Evolutionary conservation across 2,329 filamentous ascomycete genomes (phyloP).

Genomic region (Ceratocystis alfenasii): DNA sequence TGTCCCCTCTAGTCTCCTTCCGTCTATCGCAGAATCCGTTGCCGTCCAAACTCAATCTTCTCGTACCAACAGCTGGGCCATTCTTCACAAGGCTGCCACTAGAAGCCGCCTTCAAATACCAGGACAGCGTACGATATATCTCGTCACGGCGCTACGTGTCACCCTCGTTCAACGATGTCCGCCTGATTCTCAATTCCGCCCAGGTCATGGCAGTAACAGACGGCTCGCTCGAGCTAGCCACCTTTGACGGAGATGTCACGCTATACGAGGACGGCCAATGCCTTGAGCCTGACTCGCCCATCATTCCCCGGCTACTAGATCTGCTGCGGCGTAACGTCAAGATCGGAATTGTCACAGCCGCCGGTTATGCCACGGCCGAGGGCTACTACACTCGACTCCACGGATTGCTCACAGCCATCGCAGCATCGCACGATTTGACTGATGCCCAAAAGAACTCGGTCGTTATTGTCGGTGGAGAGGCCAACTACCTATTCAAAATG

Average conservation of each 20-base stretch:
- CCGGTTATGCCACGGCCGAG: constrained; percentile 79
- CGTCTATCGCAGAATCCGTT: constrained; percentile 52
- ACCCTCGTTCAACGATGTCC: constrained; percentile 93
- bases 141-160: constrained; percentile 85
- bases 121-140: constrained; percentile 76
- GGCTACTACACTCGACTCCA: constrained; percentile 79
- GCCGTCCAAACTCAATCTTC: constrained; percentile 80
- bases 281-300: constrained; percentile 61
- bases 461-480: constrained; percentile 88
- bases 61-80: constrained; percentile 81
- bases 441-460: constrained; percentile 61
- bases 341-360: constrained; percentile 87
- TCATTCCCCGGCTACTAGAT: constrained; percentile 56
- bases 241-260: constrained; percentile 96
- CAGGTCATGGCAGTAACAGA: constrained; percentile 85
- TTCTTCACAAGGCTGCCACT: constrained; percentile 86
- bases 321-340: constrained; percentile 68
- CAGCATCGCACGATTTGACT: constrained; percentile 46
- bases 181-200: constrained; percentile 84
- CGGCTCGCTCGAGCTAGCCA: constrained; percentile 69
- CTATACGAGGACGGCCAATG: constrained; percentile 83
- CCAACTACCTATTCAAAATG: constrained; percentile 87
- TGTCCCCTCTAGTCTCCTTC: constrained; percentile 47
- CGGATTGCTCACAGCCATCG: constrained; percentile 73
- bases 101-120: constrained; percentile 81